phyloP scores from a whole-genome alignment of 2,329 filamentous ascomycete species.

The Neonectria sp. region DNA sequence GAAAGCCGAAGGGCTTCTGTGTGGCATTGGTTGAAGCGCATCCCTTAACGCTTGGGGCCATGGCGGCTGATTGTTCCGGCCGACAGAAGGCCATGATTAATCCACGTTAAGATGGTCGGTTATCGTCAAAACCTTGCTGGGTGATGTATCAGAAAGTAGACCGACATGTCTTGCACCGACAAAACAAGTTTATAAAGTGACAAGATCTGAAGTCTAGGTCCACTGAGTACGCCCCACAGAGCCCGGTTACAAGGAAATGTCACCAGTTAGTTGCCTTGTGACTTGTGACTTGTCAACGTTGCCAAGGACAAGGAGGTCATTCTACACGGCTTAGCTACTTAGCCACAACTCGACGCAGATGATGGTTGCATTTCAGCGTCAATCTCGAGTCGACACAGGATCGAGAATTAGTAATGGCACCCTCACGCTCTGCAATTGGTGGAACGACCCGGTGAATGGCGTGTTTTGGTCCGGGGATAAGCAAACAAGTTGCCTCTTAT shows the following conservation, averaged over 20 bases:
- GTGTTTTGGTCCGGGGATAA: neutral
- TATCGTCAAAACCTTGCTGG: neutral
- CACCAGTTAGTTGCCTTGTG: too few species aligned
- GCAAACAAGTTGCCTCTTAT: neutral
- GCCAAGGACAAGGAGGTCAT: too few species aligned
- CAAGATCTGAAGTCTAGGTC: too few species aligned
- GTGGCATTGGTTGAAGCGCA: neutral
- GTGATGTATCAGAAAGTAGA: neutral
- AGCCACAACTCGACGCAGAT: too few species aligned
- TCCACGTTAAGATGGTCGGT: neutral
- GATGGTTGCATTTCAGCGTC: too few species aligned
- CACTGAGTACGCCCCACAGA: too few species aligned
- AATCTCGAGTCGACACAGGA: too few species aligned
- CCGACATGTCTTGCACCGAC: neutral
- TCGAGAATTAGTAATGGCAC: too few species aligned
- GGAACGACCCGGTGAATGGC: conserved; percentile 10
- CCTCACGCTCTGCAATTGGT: conserved; percentile 13
- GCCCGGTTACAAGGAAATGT: too few species aligned
- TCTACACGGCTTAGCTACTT: too few species aligned
- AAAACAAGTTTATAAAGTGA: neutral
- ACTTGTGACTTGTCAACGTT: too few species aligned
- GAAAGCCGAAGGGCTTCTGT: conserved; percentile 9
- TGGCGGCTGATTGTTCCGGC: neutral
- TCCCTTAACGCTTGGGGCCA: neutral
- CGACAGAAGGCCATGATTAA: neutral